Conservation (phyloP, 139 green algal species). For the Chlorella vulgaris region DNA sequence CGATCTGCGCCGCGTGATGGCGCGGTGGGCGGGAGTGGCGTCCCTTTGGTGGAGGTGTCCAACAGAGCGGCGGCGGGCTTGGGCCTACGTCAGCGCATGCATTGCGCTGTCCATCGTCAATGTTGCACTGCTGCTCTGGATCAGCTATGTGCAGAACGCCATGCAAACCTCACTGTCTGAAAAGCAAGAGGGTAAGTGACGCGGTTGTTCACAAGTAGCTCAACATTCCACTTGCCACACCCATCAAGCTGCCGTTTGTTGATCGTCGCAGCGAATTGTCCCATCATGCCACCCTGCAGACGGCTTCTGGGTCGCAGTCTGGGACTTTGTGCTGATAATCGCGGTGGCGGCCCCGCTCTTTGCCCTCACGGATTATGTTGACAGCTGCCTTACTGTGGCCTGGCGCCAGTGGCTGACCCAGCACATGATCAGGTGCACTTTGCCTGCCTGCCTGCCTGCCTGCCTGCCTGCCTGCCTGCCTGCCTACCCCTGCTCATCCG, state of each 20-base stretch:
- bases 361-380: conserved; percentile 56
- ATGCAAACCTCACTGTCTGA: conserved; percentile 72
- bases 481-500: neutral
- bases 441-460: neutral
- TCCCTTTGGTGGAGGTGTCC: conserved; percentile 28
- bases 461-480: neutral
- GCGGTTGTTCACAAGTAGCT: neutral
- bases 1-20: neutral
- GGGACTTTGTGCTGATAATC: conserved; percentile 74
- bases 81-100: conserved; percentile 29
- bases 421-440: conserved; percentile 38
- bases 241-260: too few species aligned
- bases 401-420: conserved; percentile 63
- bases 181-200: conserved; percentile 58
- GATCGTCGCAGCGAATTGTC: neutral
- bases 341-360: conserved; percentile 72
- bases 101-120: conserved; percentile 51
- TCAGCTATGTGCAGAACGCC: conserved; percentile 70
- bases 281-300: conserved; percentile 16
- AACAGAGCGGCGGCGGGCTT: conserved; percentile 40
- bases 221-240: too few species aligned
- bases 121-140: conserved; percentile 57
- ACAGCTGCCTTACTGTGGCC: conserved; percentile 61
- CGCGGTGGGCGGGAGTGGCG: conserved; percentile 5
- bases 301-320: conserved; percentile 66